Base-by-base conservation (phyloP, 768 basidiomycete species). In the Auriscalpium microsporum region DNA sequence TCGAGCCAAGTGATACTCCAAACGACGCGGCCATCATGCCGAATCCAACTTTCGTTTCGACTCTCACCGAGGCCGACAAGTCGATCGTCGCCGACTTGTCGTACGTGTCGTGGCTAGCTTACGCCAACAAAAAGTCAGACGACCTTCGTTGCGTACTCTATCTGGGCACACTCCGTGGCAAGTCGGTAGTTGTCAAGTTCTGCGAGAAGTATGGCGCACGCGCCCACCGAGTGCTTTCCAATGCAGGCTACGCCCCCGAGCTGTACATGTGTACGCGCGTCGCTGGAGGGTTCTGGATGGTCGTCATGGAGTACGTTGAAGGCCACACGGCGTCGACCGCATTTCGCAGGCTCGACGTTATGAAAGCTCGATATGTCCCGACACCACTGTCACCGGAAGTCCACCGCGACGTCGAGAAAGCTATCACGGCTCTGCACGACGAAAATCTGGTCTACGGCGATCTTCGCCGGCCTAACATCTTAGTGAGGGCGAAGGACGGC, bases 181-280 rank as follows among this genome's bases (percentile, higher is more conserved):
- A 42, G 33, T 11, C 35, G 4, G 55, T 62, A n/a, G 45, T 62
- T 6, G 47, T 62, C 50, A 62, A 62, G 50, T 62, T 62, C 54
- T 54, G 49, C 33, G 37, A 37, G 16, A 14, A 2, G 16, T 60
- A 62, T 40, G 40, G 54, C 33, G 28, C 28, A 9, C 34, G 49
- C 2, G 60, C 55, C 10, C 60, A 62, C 42, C 7, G 35, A 3
- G 16, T 62, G 10, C 51, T 62, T 23, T 50, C 55, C 14, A 48
- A 50, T 5, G 44, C 34, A 3, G 48, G 49, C 2, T 37, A 53
- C 28, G 60, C 60, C 9, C 60, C 60, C 1, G 14, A 7, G 23
- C 55, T 62, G 3, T 49, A 59, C 48, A 9, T 48, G 17, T 57
- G 53, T 45, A 35, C 45, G 16, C 38, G 38, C 13, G 52, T 58